A percentile compares a stretch with the other conserved stretches of the same genome.
Evolutionary conservation across 1,139 yeast species (phyloP).

Genomic region (Saccharomyces uvarum): DNA sequence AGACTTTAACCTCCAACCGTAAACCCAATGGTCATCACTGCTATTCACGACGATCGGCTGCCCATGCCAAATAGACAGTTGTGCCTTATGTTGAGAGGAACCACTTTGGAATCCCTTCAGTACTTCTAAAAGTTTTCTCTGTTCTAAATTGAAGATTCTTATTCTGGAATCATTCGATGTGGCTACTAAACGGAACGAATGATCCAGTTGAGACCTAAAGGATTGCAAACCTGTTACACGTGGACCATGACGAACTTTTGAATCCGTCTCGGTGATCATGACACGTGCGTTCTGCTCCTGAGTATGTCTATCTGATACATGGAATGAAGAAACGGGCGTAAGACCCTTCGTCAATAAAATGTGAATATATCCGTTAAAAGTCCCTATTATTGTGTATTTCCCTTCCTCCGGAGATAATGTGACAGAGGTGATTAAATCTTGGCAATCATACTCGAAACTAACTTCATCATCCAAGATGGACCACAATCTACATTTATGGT

Average conservation of each 20-base stretch:
- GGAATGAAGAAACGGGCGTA: constrained; percentile 47
- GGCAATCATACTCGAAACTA: constrained; percentile 18
- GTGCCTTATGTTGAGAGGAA: constrained; percentile 64
- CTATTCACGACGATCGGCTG: constrained; percentile 35
- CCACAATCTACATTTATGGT: constrained; percentile 74
- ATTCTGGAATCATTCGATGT: constrained; percentile 79
- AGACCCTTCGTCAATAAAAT: constrained; percentile 62
- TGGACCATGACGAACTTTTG: constrained; percentile 33
- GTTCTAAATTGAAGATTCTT: constrained; percentile 54
- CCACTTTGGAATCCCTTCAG: constrained; percentile 69
- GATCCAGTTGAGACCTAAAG: constrained; percentile 23
- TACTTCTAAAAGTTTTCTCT: constrained; percentile 52
- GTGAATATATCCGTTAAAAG: constrained; percentile 66
- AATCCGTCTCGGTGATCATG: constrained; percentile 6
- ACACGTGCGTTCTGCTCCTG: constrained; percentile 10
- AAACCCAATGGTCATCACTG: constrained; percentile 40
- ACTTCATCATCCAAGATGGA: constrained; percentile 68
- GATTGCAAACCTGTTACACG: constrained; percentile 47
- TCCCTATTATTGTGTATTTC: constrained; percentile 60
- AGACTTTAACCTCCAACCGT: constrained; percentile 27
- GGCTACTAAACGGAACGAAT: constrained; percentile 37
- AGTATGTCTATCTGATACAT: constrained; percentile 36
- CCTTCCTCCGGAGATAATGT: constrained; percentile 38
- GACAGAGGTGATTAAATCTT: constrained; percentile 19
- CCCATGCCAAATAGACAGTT: constrained; percentile 13